A percentile compares a stretch with the other conserved stretches of the same genome.
phyloP scores from a whole-genome alignment of 805 yeast species.

The Pichia sporocuriosa region DNA sequence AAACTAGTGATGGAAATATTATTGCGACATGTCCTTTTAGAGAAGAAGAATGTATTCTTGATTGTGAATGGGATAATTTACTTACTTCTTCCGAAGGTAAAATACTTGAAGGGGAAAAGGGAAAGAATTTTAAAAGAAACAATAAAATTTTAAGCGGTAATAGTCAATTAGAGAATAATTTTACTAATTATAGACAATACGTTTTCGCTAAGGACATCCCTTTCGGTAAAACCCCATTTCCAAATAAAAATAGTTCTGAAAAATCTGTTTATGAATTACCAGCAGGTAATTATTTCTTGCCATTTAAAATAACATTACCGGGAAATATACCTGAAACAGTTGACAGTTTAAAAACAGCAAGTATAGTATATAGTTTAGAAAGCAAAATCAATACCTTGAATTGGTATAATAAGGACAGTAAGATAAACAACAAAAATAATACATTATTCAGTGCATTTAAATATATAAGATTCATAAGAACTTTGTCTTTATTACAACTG shows the following conservation, averaged over 20 bases:
- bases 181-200: not conserved
- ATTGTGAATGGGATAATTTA: conserved; percentile 44
- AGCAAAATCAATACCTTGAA: conserved; percentile 15
- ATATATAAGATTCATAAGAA: conserved; percentile 39
- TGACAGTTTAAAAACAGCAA: conserved; percentile 41
- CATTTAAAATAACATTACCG: conserved; percentile 40
- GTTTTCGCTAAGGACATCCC: conserved; percentile 11
- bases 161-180: not conserved
- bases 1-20: conserved; percentile 23
- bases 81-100: conserved; percentile 34
- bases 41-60: conserved; percentile 35
- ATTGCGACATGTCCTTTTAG: conserved; percentile 29
- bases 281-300: conserved; percentile 46
- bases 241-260: conserved; percentile 14
- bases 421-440: conserved; percentile 17
- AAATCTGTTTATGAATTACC: conserved; percentile 33
- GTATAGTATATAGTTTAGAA: conserved; percentile 37
- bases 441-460: conserved; percentile 18
- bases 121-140: not conserved
- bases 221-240: conserved; percentile 31
- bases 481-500: conserved; percentile 35
- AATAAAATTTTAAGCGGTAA: not conserved
- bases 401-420: conserved; percentile 11
- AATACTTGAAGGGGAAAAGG: not conserved
- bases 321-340: conserved; percentile 43